phyloP scores from a whole-genome alignment of 176 grass and related monocot genomes.

The Raddia distichophylla region DNA sequence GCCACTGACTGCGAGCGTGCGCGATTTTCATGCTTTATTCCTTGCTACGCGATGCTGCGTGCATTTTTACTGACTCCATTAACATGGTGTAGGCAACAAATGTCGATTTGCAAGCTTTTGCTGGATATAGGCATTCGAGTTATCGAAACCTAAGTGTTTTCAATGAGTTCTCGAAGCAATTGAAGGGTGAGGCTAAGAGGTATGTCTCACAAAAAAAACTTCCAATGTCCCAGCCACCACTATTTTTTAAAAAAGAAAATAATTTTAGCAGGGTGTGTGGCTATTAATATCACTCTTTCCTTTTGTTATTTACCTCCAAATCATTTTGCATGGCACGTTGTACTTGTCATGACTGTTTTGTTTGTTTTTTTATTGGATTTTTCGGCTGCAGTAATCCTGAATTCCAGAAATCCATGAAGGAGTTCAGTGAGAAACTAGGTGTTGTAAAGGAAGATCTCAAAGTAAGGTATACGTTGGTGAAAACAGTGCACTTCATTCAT shows the following conservation, averaged over 20 bases:
- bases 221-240: slow-evolving; percentile 1
- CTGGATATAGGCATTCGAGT: slow-evolving; percentile 55
- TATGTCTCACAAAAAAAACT: slow-evolving; percentile 17
- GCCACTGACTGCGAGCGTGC: too few species aligned
- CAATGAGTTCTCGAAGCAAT: slow-evolving; percentile 95
- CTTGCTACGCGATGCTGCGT: too few species aligned
- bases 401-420: slow-evolving; percentile 88
- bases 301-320: neutral
- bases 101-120: slow-evolving; percentile 44
- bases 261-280: neutral
- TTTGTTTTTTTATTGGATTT: slow-evolving; percentile 33
- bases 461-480: slow-evolving; percentile 63
- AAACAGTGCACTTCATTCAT: slow-evolving; percentile 5
- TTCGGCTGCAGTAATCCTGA: slow-evolving; percentile 73
- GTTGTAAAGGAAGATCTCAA: slow-evolving; percentile 94
- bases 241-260: neutral
- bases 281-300: neutral
- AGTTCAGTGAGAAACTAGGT: slow-evolving; percentile 86
- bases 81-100: slow-evolving; percentile 42
- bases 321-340: neutral
- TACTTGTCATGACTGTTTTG: neutral
- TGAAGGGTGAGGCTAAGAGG: slow-evolving; percentile 95
- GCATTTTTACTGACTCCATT: slow-evolving; percentile 37
- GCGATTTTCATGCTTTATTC: too few species aligned
- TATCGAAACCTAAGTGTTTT: slow-evolving; percentile 86